These are phyloP conservation scores for Zygosaccharomyces pseudobailii DNA, from an alignment of 1,139 yeast genomes.

Conservation along the genomic window DNA sequence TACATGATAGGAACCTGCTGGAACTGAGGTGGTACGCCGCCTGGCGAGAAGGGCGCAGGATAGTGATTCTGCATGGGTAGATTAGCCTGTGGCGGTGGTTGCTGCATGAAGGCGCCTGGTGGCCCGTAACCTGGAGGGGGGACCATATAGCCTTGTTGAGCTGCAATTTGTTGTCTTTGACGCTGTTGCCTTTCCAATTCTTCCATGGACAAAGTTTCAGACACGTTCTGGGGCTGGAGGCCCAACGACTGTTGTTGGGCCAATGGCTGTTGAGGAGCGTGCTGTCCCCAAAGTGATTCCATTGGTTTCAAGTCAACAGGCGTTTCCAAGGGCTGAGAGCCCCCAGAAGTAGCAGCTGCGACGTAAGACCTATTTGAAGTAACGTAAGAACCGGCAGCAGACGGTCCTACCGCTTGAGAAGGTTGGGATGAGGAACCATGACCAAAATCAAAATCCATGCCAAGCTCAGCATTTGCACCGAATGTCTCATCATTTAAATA, in stretches of 20 bases:
- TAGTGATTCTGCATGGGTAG: slow-evolving; percentile 14
- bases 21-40: slow-evolving; percentile 17
- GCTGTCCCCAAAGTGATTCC: slow-evolving; percentile 57
- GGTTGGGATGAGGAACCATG: slow-evolving; percentile 33
- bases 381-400: slow-evolving; percentile 12
- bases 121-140: slow-evolving; percentile 18
- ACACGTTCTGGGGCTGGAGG: slow-evolving; percentile 16
- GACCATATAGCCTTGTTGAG: slow-evolving; percentile 13
- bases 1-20: slow-evolving; percentile 20
- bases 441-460: slow-evolving; percentile 76
- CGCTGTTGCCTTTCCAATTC: slow-evolving; percentile 34
- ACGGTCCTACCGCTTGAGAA: slow-evolving; percentile 23
- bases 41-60: slow-evolving; percentile 16
- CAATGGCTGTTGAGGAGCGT: slow-evolving; percentile 14
- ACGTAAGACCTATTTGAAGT: slow-evolving; percentile 51
- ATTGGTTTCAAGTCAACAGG: slow-evolving; percentile 54
- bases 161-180: slow-evolving; percentile 16
- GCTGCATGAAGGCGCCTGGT: slow-evolving; percentile 18
- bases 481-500: slow-evolving; percentile 85
- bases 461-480: slow-evolving; percentile 56
- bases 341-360: slow-evolving; percentile 42
- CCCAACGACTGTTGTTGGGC: slow-evolving; percentile 11
- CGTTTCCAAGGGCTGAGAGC: slow-evolving; percentile 18
- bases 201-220: slow-evolving; percentile 31
- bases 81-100: slow-evolving; percentile 16